Base-by-base conservation (phyloP, 78 protist genomes). In the Cyanophora paradoxa region DNA sequence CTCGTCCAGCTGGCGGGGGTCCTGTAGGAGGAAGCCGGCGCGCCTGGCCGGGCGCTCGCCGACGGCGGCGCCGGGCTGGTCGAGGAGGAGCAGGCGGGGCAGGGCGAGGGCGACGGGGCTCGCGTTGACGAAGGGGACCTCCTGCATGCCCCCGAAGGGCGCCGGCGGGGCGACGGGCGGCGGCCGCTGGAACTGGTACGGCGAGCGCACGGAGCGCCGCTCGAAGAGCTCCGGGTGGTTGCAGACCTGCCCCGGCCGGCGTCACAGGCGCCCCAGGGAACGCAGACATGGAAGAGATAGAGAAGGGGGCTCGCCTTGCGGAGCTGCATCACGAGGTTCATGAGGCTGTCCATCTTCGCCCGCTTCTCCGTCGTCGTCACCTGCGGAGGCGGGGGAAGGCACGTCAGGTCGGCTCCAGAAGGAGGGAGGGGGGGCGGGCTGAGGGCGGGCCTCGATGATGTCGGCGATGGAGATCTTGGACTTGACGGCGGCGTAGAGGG, bases 161-260 rank as follows among this genome's bases (percentile, higher is more conserved):
- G 72, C 67, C 39, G 14, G 58, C 24, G 36, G 37, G 24, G 82
- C 17, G 31, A 74, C 20, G 33, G 7, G 11, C n/a, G 2, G 76
- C 46, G 22, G 40, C 42, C 17, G 31, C 50, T 56, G 82, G 61
- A 85, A 85, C 7, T 75, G 76, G 37, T 66, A 78, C 0, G 90
- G 86, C 8, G 88, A 78, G 34, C 48, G 39, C 52, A 82, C 65
- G 58, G 68, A 83, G 39, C 83, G 72, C 42, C 91, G 76, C 70
- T 89, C 90, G 62, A 91, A 88, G 28, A 91, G 77, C n/a, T 88
- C 87, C 10, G 96, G 95, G 74, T 94, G 98, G 75, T 89, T 91
- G 82, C 95, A 91, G 30, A 89, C 87, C 83, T 79, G 57, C 31
- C 13, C 14, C 19, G 10, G 4, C 42, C 11, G 57, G 19, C 28